Base-by-base conservation (phyloP, 495 filamentous ascomycete species). In the Trypethelium eluteriae region DNA sequence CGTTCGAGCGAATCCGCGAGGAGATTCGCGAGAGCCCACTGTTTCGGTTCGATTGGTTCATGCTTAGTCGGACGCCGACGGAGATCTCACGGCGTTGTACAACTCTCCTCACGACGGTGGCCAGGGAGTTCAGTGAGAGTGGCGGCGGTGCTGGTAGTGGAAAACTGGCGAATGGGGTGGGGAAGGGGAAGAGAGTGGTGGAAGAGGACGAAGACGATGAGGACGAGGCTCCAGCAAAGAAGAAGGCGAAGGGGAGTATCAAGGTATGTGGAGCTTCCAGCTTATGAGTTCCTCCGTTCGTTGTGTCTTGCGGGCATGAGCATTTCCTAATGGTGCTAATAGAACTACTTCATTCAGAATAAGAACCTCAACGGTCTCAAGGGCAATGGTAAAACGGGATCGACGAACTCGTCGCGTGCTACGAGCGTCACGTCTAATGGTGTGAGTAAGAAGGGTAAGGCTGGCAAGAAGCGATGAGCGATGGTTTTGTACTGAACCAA, bases 1-100 rank as follows among this genome's bases (percentile, higher is more conserved):
- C 78, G 67, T 75, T 75, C 65, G 77, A 79, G 69, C 73, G 71
- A 67, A 76, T 79, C 59, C 71, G 77, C 2, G 77, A 79, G 59
- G 77, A 79, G 64, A 96, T 99, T 68, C 87, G 94, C 9, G 94
- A 99, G 69, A 92, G 88, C 62, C 93, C 95, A 9, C 78, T 98
- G 18, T 99, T 99, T 82, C 85, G 95, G 38, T 99, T 99, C 69
- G 95, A 99, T 71, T 99, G 95, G 95, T 99, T 98, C 79, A 96
- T 98, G 81, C 82, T 99, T 38, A 93, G 89, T 72, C 84, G 95
- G 14, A 99, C 95, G 2, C 92, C 95, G 2, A 84, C 91, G 35
- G 95, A 99, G 78, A 89, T 99, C 70, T 85, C 89, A 66, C 86
- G 95, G 67, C 83, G 95, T 46, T 98, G 94, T 78, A 93, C 90